These are phyloP conservation scores for Rhizopogon salebrosus DNA, from an alignment of 768 basidiomycete genomes.

Conservation along the genomic window DNA sequence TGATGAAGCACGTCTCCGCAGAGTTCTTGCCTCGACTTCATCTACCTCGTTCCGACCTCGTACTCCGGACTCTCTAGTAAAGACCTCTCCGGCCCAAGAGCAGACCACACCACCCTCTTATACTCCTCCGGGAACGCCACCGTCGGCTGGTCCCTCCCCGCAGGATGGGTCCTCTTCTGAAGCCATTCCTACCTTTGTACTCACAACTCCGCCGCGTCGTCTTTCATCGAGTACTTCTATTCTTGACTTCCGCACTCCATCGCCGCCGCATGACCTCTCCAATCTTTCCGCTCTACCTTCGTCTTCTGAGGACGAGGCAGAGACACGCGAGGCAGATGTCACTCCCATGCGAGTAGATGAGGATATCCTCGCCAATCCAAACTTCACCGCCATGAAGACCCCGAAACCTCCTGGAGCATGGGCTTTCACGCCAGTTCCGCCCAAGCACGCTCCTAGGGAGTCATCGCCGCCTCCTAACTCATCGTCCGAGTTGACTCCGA, in stretches of 20 bases:
- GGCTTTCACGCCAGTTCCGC: slow-evolving; percentile 33
- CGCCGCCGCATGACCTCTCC: slow-evolving; percentile 57
- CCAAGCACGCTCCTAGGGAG: slow-evolving; percentile 9
- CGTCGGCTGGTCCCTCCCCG: background rate
- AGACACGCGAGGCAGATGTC: slow-evolving; percentile 22
- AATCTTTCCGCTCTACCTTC: slow-evolving; percentile 64
- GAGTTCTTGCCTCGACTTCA: slow-evolving; percentile 17
- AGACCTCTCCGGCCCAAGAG: background rate
- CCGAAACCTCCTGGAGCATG: slow-evolving; percentile 44
- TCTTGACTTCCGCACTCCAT: slow-evolving; percentile 54
- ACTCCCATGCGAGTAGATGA: slow-evolving; percentile 17
- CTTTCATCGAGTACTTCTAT: slow-evolving; percentile 36
- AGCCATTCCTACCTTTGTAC: slow-evolving; percentile 14
- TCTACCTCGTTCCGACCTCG: slow-evolving; percentile 6
- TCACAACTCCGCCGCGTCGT: slow-evolving; percentile 46
- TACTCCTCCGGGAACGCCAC: slow-evolving; percentile 24
- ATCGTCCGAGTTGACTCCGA: slow-evolving; percentile 20
- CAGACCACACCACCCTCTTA: slow-evolving; percentile 3
- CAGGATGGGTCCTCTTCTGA: slow-evolving; percentile 5
- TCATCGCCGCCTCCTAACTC: slow-evolving; percentile 15
- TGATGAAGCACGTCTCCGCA: slow-evolving; percentile 14
- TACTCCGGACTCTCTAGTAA: background rate
- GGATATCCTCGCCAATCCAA: slow-evolving; percentile 10
- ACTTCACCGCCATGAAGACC: slow-evolving; percentile 35
- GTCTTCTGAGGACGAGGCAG: slow-evolving; percentile 45